Base-by-base conservation (phyloP, 768 basidiomycete genomes). In the Kwoniella dejecticola region DNA sequence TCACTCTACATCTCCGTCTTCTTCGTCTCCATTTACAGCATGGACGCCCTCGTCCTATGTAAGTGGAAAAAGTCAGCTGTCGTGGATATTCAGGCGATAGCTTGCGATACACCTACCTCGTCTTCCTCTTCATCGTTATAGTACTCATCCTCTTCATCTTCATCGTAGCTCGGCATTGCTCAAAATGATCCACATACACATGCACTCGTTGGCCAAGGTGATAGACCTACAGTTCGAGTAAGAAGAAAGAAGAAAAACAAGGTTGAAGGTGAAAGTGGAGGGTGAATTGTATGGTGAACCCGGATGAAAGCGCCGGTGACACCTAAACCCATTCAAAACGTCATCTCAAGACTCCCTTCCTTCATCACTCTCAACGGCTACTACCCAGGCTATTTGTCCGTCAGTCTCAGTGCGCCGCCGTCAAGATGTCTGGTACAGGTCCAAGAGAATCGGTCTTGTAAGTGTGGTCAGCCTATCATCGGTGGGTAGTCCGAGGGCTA, bases 361-460 rank as follows among this genome's bases (percentile, higher is more conserved):
- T 21, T 27, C n/a, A 6, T 49, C 44, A 49, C 31, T 12, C 31
- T 38, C 17, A 31, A 7, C 55, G 17, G n/a, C n/a, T n/a, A n/a
- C n/a, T n/a, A n/a, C n/a, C n/a, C n/a, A n/a, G n/a, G n/a, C n/a
- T n/a, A n/a, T n/a, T n/a, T n/a, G n/a, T n/a, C n/a, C 26, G 23
- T 54, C 52, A 40, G 12, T 23, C n/a, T n/a, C 1, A 49, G 26
- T 13, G 21, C 13, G 42, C 55, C n/a, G 42, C 31, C 68, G 74
- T 30, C 62, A 96, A 44, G 36, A 60, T 96, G 94, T 92, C 94
- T 31, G 91, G 93, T 33, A 83, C 89, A 71, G 93, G 90, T 31
- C 81, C 90, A 64, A 85, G 94, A 75, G 94, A 97, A 82, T 90
- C 89, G 80, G 84, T 96, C 71, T 78, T 97, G 79, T 79, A 27